Percentiles rank a stretch among this genome's conserved stretches.
These are phyloP conservation scores for Daldinia vernicosa DNA, from an alignment of 495 filamentous ascomycete genomes.

Conservation along the genomic window DNA sequence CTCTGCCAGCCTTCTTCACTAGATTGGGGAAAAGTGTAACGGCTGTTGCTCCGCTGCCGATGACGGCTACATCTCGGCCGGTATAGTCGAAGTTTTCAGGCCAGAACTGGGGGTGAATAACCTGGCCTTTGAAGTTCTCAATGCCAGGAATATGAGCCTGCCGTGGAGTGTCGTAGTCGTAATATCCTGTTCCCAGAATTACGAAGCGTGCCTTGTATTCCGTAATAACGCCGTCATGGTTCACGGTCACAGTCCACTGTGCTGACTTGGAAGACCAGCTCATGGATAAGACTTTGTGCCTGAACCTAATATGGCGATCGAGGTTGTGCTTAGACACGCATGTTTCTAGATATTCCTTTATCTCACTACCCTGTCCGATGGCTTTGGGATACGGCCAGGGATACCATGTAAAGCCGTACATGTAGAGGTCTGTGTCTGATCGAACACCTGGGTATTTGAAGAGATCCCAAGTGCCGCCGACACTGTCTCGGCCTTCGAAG, in stretches of 20 bases:
- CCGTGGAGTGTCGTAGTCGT: conserved; percentile 68
- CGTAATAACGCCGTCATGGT: conserved; percentile 53
- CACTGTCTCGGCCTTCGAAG: conserved; percentile 65
- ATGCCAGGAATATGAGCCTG: conserved; percentile 66
- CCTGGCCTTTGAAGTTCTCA: conserved; percentile 63
- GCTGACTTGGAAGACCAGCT: conserved; percentile 70
- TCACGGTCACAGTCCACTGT: conserved; percentile 68
- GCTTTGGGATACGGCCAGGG: conserved; percentile 68
- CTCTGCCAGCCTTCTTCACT: conserved; percentile 56
- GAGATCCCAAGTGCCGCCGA: conserved; percentile 78
- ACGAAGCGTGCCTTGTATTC: conserved; percentile 64
- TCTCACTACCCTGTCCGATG: conserved; percentile 68
- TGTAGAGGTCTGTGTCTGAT: conserved; percentile 72
- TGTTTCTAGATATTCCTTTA: conserved; percentile 70
- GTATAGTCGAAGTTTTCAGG: conserved; percentile 59
- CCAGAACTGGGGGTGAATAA: conserved; percentile 73
- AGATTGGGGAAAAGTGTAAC: conserved; percentile 64
- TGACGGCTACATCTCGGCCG: conserved; percentile 61
- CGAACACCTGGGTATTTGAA: conserved; percentile 77
- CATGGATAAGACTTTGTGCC: conserved; percentile 62
- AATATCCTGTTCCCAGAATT: conserved; percentile 73
- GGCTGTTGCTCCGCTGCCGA: conserved; percentile 67
- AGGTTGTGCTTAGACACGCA: conserved; percentile 68
- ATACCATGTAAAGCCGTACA: conserved; percentile 68
- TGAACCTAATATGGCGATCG: conserved; percentile 66